These are phyloP conservation scores for Carex myosuroides DNA, from an alignment of 176 grass and related monocot species.

Conservation along the genomic window DNA sequence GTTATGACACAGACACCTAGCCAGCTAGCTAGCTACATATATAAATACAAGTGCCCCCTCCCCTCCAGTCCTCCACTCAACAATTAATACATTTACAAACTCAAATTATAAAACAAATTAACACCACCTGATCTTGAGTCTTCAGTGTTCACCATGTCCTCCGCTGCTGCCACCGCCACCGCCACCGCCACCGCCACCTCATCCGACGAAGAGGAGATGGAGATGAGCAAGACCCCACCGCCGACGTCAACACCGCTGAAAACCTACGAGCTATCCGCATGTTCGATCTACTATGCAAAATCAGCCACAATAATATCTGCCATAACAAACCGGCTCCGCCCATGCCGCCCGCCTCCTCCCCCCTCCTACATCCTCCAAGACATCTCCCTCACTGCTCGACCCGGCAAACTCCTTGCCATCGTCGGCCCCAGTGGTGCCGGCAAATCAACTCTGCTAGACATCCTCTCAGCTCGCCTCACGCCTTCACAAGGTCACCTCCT, in stretches of 20 bases:
- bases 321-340: conserved; percentile 24
- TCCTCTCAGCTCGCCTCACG: conserved; percentile 57
- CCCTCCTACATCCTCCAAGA: conserved; percentile 75
- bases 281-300: conserved; percentile 83
- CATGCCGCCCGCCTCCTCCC: conserved; percentile 31
- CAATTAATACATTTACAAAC: neutral
- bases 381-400: conserved; percentile 58
- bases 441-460: conserved; percentile 89
- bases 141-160: neutral
- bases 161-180: conserved; percentile 24
- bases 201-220: conserved; percentile 18
- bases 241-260: conserved; percentile 7
- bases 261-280: conserved; percentile 55
- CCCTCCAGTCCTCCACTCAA: neutral
- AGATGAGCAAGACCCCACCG: neutral
- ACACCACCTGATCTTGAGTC: conserved; percentile 21
- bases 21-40: neutral
- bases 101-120: neutral
- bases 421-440: conserved; percentile 89
- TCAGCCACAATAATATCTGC: conserved; percentile 26
- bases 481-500: conserved; percentile 57
- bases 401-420: conserved; percentile 78
- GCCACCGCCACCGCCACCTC: conserved; percentile 24
- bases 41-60: neutral
- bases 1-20: too few species aligned